Conservation (phyloP, 768 basidiomycete genomes). For the Trametes cingulata region DNA sequence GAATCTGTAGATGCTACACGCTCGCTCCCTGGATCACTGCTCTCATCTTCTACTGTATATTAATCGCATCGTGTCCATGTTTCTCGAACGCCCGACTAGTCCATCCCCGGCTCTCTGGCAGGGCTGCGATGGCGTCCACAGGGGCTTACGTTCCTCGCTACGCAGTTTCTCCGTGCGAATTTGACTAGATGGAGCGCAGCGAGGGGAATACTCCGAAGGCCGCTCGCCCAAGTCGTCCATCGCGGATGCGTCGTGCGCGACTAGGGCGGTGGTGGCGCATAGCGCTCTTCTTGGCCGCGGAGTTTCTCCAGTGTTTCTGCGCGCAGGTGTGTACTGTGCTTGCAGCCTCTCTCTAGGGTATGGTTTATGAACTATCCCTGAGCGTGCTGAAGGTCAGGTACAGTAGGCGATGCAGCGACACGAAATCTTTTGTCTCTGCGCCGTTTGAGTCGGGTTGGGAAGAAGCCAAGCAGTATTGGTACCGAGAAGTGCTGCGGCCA, state of each 20-base stretch:
- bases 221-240: not conserved
- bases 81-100: not conserved
- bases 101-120: not conserved
- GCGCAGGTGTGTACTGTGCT: not conserved
- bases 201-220: not conserved
- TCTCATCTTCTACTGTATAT: constrained; percentile 2
- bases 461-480: too few relatives aligned
- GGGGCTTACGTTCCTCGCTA: constrained; percentile 1
- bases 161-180: constrained; percentile 15
- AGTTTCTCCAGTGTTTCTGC: constrained; percentile 18
- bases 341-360: too few relatives aligned
- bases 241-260: not conserved
- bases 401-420: too few relatives aligned
- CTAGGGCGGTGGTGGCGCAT: constrained; percentile 10
- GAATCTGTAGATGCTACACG: constrained; percentile 5
- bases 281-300: constrained; percentile 5
- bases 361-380: too few relatives aligned
- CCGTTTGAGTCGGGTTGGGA: too few relatives aligned
- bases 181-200: not conserved
- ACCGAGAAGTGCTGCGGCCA: too few relatives aligned
- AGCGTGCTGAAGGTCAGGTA: too few relatives aligned
- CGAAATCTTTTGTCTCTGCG: too few relatives aligned
- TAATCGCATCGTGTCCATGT: not conserved
- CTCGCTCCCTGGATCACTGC: constrained; percentile 7
- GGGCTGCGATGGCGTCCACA: not conserved